These are phyloP conservation scores for Dactylorhiza incarnata DNA, from an alignment of 106 monocot genomes.

Conservation along the genomic window DNA sequence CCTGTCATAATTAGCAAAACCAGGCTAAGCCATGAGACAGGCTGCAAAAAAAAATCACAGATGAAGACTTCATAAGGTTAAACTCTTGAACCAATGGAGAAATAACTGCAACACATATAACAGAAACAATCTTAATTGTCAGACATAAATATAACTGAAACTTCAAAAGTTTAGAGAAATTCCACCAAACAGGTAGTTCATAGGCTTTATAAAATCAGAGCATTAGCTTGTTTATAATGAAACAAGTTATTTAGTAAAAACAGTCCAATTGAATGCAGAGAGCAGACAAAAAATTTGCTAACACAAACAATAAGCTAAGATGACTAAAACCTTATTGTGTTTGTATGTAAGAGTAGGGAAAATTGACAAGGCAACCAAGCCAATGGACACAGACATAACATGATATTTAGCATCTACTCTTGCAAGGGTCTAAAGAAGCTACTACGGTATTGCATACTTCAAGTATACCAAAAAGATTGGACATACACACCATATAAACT, in stretches of 20 bases:
- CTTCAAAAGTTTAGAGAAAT: neutral
- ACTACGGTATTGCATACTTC: neutral
- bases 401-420: neutral
- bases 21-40: constrained; percentile 91
- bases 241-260: neutral
- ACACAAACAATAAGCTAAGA: too few species aligned
- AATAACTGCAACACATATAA: neutral
- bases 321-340: too few species aligned
- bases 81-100: constrained; percentile 11
- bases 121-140: neutral
- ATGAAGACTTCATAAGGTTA: neutral
- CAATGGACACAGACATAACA: neutral
- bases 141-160: neutral
- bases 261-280: neutral
- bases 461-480: neutral
- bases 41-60: constrained; percentile 36
- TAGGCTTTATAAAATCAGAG: neutral
- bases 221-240: neutral
- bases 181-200: neutral
- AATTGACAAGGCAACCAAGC: neutral
- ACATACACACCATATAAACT: neutral
- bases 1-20: constrained; percentile 77
- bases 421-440: neutral
- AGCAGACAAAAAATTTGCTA: neutral
- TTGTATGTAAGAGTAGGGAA: too few species aligned